A percentile compares a stretch with the other conserved stretches of the same genome.
Conservation (phyloP, 2,329 filamentous ascomycete species). For the Teratosphaeriaceae sp. region DNA sequence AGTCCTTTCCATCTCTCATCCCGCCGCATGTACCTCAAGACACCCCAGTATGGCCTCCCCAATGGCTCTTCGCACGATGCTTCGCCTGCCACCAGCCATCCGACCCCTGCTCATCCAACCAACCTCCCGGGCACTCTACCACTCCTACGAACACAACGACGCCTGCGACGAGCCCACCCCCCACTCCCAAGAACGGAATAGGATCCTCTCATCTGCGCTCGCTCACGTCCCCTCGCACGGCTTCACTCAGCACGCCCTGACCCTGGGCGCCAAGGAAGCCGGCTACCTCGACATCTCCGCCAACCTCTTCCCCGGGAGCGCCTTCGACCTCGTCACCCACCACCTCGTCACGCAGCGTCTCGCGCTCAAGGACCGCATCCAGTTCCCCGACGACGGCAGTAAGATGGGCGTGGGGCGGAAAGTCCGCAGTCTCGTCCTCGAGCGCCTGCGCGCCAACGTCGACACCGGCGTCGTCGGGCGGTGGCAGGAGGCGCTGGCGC, state of each 20-base stretch:
- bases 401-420: slow-evolving; percentile 51
- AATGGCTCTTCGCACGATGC: slow-evolving; percentile 21
- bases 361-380: slow-evolving; percentile 46
- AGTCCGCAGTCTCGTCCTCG: slow-evolving; percentile 66
- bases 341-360: slow-evolving; percentile 64
- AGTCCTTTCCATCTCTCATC: too few species aligned
- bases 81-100: slow-evolving; percentile 19
- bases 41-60: slow-evolving; percentile 2
- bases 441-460: slow-evolving; percentile 67
- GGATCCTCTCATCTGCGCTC: slow-evolving; percentile 81
- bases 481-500: slow-evolving; percentile 86
- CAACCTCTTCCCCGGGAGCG: slow-evolving; percentile 71
- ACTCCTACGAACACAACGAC: slow-evolving; percentile 66
- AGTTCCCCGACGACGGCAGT: slow-evolving; percentile 36
- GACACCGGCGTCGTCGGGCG: slow-evolving; percentile 56
- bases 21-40: too few species aligned
- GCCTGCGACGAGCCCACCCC: too few species aligned
- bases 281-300: slow-evolving; percentile 83
- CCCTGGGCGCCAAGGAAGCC: slow-evolving; percentile 71
- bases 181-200: too few species aligned
- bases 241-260: slow-evolving; percentile 69
- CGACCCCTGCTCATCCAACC: slow-evolving; percentile 21
- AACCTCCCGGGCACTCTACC: slow-evolving; percentile 45
- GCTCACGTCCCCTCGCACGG: slow-evolving; percentile 71
- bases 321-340: slow-evolving; percentile 75